A percentile compares a stretch with the other conserved stretches of the same genome.
Conservation (phyloP, 1,284 basidiomycete genomes). For the Takashimella koratensis region DNA sequence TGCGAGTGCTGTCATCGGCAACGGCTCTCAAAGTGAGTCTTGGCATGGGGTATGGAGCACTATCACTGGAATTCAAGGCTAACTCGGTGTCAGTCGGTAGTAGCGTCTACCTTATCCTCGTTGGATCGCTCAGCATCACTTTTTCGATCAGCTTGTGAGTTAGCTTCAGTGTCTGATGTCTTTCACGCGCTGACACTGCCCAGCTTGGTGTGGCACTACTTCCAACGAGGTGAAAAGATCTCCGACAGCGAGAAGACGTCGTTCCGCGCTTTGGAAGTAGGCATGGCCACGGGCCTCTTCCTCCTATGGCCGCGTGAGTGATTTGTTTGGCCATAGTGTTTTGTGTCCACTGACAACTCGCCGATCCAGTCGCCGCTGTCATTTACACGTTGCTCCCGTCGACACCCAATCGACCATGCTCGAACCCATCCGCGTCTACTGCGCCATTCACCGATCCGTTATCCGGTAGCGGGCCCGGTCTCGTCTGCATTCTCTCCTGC, state of each 20-base stretch:
- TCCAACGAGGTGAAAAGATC: constrained; percentile 2
- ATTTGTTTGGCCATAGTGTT: not conserved
- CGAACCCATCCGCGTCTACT: constrained; percentile 24
- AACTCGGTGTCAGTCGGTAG: constrained; percentile 3
- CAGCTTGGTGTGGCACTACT: constrained; percentile 14
- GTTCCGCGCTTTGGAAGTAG: constrained; percentile 27
- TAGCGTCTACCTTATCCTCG: constrained; percentile 17
- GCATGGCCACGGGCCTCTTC: constrained; percentile 19
- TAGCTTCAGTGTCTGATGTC: not conserved
- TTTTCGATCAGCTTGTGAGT: constrained; percentile 26
- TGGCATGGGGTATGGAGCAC: not conserved
- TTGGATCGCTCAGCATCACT: constrained; percentile 10
- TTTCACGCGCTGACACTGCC: constrained; percentile 1
- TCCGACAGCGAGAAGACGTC: constrained; percentile 1
- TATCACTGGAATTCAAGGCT: too few species aligned
- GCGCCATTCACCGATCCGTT: constrained; percentile 10
- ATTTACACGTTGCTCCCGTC: constrained; percentile 36
- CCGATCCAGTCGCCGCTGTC: constrained; percentile 28
- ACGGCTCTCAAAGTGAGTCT: constrained; percentile 24
- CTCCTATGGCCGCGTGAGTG: constrained; percentile 36
- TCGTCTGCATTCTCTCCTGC: constrained; percentile 20
- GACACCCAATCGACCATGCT: constrained; percentile 28
- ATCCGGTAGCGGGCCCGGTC: not conserved
- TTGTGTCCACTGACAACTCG: not conserved
- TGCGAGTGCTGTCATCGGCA: constrained; percentile 9